Conservation (phyloP, 2,329 filamentous ascomycete genomes). For the Ceratocystis colombiana region DNA sequence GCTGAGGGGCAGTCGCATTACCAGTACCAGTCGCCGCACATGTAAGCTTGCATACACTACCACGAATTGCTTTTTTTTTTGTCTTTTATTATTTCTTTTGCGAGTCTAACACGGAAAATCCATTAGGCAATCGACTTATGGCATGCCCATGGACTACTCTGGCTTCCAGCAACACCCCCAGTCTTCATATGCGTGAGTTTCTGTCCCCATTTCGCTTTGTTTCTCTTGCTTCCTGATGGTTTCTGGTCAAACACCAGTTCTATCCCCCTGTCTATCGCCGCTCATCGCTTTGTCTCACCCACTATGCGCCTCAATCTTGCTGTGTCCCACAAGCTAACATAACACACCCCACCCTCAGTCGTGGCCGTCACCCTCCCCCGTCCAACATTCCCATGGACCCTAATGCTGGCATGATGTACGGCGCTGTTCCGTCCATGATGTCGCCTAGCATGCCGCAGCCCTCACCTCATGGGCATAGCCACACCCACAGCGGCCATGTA, state of each 20-base stretch:
- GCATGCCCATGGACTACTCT: slow-evolving; percentile 27
- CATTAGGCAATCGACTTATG: slow-evolving; percentile 19
- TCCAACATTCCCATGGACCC: slow-evolving; percentile 22
- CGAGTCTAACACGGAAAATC: not conserved
- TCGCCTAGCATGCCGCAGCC: slow-evolving; percentile 23
- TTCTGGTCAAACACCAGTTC: not conserved
- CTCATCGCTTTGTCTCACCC: slow-evolving; percentile 6
- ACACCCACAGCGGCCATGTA: slow-evolving; percentile 34
- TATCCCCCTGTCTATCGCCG: not conserved
- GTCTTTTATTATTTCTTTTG: slow-evolving; percentile 14
- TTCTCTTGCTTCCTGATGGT: not conserved
- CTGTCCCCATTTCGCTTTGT: slow-evolving; percentile 28
- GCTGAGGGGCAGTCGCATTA: slow-evolving; percentile 35
- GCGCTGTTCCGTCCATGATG: slow-evolving; percentile 24
- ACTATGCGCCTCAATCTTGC: slow-evolving; percentile 34
- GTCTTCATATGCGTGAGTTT: slow-evolving; percentile 39
- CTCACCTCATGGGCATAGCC: slow-evolving; percentile 23
- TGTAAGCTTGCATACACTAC: slow-evolving; percentile 10
- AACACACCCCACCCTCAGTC: slow-evolving; percentile 26
- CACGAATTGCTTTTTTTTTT: slow-evolving; percentile 12
- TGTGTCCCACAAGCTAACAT: slow-evolving; percentile 30
- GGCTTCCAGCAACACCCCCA: slow-evolving; percentile 31
- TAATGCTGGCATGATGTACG: slow-evolving; percentile 23
- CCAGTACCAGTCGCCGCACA: slow-evolving; percentile 24
- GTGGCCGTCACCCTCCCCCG: slow-evolving; percentile 19